These are phyloP conservation scores for Aspergillus piperis DNA, from an alignment of 2,329 filamentous ascomycete species.

Conservation along the genomic window DNA sequence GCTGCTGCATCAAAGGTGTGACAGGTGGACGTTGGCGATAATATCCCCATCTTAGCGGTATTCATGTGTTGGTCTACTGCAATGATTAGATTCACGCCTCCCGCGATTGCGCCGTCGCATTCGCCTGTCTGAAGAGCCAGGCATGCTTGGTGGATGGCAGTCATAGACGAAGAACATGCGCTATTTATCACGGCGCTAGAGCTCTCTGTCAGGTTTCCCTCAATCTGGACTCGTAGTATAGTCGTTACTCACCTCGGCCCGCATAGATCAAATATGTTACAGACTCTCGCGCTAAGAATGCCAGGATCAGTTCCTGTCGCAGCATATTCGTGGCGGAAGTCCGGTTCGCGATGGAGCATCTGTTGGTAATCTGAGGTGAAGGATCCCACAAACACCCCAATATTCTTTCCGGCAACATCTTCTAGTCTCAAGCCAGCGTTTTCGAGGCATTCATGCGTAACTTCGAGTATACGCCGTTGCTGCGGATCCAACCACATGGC, in stretches of 20 bases:
- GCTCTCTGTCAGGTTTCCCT: no score
- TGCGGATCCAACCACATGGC: conserved; percentile 34
- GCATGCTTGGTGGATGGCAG: conserved; percentile 30
- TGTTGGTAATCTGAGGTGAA: conserved; percentile 27
- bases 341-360: background rate
- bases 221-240: no score
- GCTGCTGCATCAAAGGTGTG: conserved; percentile 30
- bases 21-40: conserved; percentile 34
- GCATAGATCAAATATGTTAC: conserved; percentile 25
- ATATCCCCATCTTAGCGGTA: conserved; percentile 35
- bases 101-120: conserved; percentile 32
- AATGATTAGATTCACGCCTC: conserved; percentile 37
- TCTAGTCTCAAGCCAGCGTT: conserved; percentile 31
- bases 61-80: conserved; percentile 27
- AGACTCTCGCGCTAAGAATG: conserved; percentile 17
- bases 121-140: conserved; percentile 23
- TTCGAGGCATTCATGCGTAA: conserved; percentile 37
- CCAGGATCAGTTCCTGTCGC: conserved; percentile 15
- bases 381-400: conserved; percentile 28
- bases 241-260: conserved; percentile 12
- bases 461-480: conserved; percentile 36
- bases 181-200: conserved; percentile 31
- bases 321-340: background rate
- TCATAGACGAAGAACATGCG: conserved; percentile 39
- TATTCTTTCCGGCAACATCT: conserved; percentile 26